A percentile compares a stretch with the other conserved stretches of the same genome.
Conservation (phyloP, 371 early-diverging fungal species). For the Mucor racemosus region DNA sequence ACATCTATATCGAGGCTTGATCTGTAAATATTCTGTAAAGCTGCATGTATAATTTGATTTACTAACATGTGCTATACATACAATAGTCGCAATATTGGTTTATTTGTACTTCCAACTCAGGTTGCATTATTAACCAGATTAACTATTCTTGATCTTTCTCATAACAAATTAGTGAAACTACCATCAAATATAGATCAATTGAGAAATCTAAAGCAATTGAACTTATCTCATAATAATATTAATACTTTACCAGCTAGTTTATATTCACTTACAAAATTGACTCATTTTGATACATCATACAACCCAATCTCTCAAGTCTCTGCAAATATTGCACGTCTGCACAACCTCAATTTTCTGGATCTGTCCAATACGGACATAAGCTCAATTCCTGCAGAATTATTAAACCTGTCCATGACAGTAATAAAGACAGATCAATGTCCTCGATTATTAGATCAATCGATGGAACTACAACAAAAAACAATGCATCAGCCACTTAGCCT, state of each 20-base stretch:
- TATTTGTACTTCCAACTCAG: slow-evolving; percentile 37
- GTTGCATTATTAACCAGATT: slow-evolving; percentile 36
- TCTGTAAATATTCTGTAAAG: slow-evolving; percentile 31
- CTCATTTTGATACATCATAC: slow-evolving; percentile 51
- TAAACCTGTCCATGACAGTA: slow-evolving; percentile 22
- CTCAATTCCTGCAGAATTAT: slow-evolving; percentile 38
- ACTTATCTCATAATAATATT: slow-evolving; percentile 40
- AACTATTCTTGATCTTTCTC: slow-evolving; percentile 48
- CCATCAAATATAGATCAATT: slow-evolving; percentile 38
- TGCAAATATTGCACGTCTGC: slow-evolving; percentile 22
- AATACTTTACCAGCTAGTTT: slow-evolving; percentile 22
- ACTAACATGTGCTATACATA: neutral
- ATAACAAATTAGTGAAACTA: slow-evolving; percentile 41
- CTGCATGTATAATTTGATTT: neutral
- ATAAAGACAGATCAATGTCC: slow-evolving; percentile 33
- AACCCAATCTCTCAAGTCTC: slow-evolving; percentile 59
- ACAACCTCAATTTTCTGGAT: slow-evolving; percentile 25
- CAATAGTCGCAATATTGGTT: slow-evolving; percentile 35
- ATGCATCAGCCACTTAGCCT: slow-evolving; percentile 57
- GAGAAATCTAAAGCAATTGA: slow-evolving; percentile 38
- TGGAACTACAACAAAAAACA: slow-evolving; percentile 25
- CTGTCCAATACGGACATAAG: slow-evolving; percentile 38
- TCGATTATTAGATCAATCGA: slow-evolving; percentile 34
- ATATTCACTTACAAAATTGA: slow-evolving; percentile 27
- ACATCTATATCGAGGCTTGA: slow-evolving; percentile 38